Base-by-base conservation (phyloP, 1,284 basidiomycete species). In the Coniophora puteana region DNA sequence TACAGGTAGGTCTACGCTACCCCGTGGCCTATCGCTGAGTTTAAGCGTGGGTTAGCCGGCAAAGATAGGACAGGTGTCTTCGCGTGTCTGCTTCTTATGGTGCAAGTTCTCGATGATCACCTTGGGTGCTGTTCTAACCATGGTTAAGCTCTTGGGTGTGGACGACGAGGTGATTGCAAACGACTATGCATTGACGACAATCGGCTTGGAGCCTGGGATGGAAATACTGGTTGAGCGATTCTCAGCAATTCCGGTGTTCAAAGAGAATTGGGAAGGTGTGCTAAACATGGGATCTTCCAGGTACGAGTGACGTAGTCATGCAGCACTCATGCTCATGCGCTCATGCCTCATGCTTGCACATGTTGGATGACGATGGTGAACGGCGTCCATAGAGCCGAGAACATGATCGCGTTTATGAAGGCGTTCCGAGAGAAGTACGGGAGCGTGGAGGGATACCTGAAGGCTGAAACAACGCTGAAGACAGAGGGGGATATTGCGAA, bases 31-130 rank as follows among this genome's bases (percentile, higher is more conserved):
- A 22, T 28, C 26, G 28, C 18, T 22, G 28, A 28, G 14, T 18
- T 16, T 17, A 18, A 24, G 10, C n/a, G 13, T 13, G 26, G 23
- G 26, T 14, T 41, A 72, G 69, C 61, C n/a, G 71, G 71, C 6
- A 72, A 72, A 47, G 71, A 73, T 47, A 51, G 70, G 31, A 69
- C 70, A 3, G 70, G 68, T 3, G 38, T 71, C 5, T 63, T 69
- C 41, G 57, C 62, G 10, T 66, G 66, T 7, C 39, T 67, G 8
- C 49, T 71, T 13, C 54, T 63, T 26, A 57, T 58, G 53, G 65
- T 63, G 36, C 36, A 53, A 41, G 13, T 26, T 45, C 14, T 32
- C 43, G 22, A 43, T 52, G n/a, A 38, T 29, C 33, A 26, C 18
- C 24, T 21, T 16, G 11, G n/a, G 36, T 7, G 28, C 18, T 16